Percentiles rank a stretch among this genome's conserved stretches.
phyloP scores from a whole-genome alignment of 225 moss, liverwort and hornwort species.

The Marchantia paleacea region DNA sequence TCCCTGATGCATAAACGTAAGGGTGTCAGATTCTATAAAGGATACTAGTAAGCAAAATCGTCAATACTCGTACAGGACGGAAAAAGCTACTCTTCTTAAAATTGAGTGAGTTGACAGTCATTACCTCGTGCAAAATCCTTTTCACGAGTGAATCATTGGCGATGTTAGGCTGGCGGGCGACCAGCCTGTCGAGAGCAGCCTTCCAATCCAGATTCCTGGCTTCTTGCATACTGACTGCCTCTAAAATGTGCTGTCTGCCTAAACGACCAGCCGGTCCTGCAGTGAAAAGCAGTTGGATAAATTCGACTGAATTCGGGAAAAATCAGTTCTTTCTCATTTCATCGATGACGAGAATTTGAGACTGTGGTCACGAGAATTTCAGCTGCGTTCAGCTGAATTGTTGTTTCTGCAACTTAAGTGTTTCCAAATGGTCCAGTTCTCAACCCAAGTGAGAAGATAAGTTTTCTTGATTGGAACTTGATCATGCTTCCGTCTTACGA shows the following conservation, averaged over 20 bases:
- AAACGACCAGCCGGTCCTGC: too few species aligned
- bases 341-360: too few species aligned
- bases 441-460: too few species aligned
- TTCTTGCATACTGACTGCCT: constrained; percentile 50
- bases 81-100: background rate
- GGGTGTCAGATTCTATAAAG: background rate
- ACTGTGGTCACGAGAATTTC: too few species aligned
- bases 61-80: background rate
- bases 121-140: constrained; percentile 34
- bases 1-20: constrained; percentile 20
- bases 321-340: too few species aligned
- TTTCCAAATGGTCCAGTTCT: too few species aligned
- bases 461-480: too few species aligned
- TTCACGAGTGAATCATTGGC: constrained; percentile 43
- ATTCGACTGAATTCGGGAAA: too few species aligned
- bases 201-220: constrained; percentile 51
- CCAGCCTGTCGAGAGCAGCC: constrained; percentile 56
- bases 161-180: constrained; percentile 56
- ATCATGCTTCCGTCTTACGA: too few species aligned
- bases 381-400: too few species aligned
- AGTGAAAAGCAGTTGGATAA: too few species aligned
- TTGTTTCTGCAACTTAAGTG: too few species aligned
- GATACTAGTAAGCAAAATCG: background rate
- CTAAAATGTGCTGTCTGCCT: background rate
- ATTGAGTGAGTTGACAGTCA: background rate